Percentiles rank a stretch among this genome's conserved stretches.
phyloP scores from a whole-genome alignment of 2,329 filamentous ascomycete species.

The Aspergillus awamori region DNA sequence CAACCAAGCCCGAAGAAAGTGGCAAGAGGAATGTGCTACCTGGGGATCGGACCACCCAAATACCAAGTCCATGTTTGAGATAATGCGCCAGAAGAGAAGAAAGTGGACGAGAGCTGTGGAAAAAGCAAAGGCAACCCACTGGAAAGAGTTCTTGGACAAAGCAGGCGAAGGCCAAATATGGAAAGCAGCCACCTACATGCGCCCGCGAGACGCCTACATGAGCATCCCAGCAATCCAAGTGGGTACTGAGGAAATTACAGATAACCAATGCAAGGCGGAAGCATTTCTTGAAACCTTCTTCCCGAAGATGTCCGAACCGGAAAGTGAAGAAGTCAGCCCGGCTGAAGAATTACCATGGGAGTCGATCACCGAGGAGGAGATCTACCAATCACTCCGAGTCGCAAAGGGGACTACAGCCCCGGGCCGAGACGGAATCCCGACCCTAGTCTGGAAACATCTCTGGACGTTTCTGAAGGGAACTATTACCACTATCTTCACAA shows the following conservation, averaged over 20 bases:
- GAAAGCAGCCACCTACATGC: conserved; percentile 23
- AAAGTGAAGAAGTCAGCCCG: too few relatives aligned
- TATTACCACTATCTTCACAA: conserved; percentile 19
- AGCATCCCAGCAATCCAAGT: conserved; percentile 22
- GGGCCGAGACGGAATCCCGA: conserved; percentile 3
- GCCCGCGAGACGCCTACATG: conserved; percentile 13
- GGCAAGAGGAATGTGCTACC: conserved; percentile 17
- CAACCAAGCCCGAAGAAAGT: conserved; percentile 25
- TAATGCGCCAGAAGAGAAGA: conserved; percentile 20
- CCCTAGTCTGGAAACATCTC: conserved; percentile 17
- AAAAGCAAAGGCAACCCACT: conserved; percentile 24
- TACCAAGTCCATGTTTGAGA: conserved; percentile 16
- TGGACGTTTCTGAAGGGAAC: conserved; percentile 7
- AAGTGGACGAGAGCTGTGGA: conserved; percentile 26
- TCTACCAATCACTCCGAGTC: too few relatives aligned
- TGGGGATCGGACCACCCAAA: conserved; percentile 5
- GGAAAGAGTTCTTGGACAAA: conserved; percentile 29
- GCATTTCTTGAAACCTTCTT: conserved; percentile 24
- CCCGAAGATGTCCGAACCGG: conserved; percentile 12
- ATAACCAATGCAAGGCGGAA: conserved; percentile 25
- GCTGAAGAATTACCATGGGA: too few relatives aligned
- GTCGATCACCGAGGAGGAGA: too few relatives aligned
- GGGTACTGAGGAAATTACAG: conserved; percentile 11
- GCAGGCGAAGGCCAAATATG: conserved; percentile 20
- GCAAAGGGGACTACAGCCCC: too few relatives aligned